phyloP scores from a whole-genome alignment of 495 filamentous ascomycete genomes.

The Penicillium desertorum region DNA sequence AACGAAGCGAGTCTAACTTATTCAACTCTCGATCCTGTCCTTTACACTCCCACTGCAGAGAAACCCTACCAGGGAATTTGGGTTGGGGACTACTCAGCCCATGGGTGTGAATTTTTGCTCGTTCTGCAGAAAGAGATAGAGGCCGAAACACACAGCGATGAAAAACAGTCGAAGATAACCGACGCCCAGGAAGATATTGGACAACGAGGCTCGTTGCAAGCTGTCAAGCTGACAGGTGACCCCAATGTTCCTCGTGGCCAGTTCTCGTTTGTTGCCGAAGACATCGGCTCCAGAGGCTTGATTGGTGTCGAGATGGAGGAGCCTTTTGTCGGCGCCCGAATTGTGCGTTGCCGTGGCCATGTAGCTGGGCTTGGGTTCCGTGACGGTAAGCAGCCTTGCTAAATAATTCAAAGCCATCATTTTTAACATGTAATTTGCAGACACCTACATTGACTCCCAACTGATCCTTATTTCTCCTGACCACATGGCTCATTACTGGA shows the following conservation, averaged over 20 bases:
- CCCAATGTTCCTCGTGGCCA: slow-evolving; percentile 84
- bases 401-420: not conserved
- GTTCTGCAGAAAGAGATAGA: slow-evolving; percentile 65
- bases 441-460: slow-evolving; percentile 69
- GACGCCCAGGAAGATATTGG: slow-evolving; percentile 9
- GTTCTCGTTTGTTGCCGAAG: slow-evolving; percentile 72
- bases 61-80: slow-evolving; percentile 87
- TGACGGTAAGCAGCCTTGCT: slow-evolving; percentile 53
- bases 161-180: not conserved
- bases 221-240: slow-evolving; percentile 89
- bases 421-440: slow-evolving; percentile 38
- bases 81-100: slow-evolving; percentile 84
- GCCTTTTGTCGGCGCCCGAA: slow-evolving; percentile 68
- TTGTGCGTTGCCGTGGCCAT: slow-evolving; percentile 76
- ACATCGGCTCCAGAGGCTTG: slow-evolving; percentile 65
- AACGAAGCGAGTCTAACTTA: slow-evolving; percentile 73
- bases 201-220: slow-evolving; percentile 62
- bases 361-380: slow-evolving; percentile 69
- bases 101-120: slow-evolving; percentile 86
- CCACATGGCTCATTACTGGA: slow-evolving; percentile 81
- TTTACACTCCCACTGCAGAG: slow-evolving; percentile 74
- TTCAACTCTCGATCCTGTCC: slow-evolving; percentile 65
- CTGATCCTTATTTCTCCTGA: slow-evolving; percentile 78
- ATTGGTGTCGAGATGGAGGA: slow-evolving; percentile 61
- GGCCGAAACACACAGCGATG: not conserved